Evolutionary conservation across 805 yeast genomes (phyloP), one percentile per base, ranked within the genome.

Genomic region (Yarrowia keelungensis): DNA sequence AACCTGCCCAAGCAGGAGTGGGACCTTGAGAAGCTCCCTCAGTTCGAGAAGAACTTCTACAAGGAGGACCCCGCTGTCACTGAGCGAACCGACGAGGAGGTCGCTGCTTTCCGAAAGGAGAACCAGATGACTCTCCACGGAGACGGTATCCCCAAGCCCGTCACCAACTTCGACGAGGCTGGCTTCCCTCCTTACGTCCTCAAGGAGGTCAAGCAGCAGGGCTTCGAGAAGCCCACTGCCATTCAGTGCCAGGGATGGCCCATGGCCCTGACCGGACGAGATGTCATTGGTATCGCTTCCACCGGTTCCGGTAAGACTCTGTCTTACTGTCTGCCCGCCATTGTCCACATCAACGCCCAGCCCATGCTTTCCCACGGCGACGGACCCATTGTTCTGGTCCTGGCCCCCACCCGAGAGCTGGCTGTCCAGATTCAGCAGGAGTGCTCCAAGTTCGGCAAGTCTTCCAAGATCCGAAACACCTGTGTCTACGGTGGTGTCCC

Each of bases 181-280:
- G 98, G 98, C 59, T 94, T 95, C 86, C 99, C 99, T 73, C 90
- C 87, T 75, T 93, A 94, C 79, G 98, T 94, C 54, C 84, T 95
- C 77, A 83, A 81, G 70, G 97, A 94, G 84, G 93, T 95, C 75
- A 86, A 90, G 81, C 88, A 88, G 70, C 92, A 91, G 81, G 98
- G 98, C 71, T 95, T 95, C 83, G 95, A 89, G 69, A 86, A 83
- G 73, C 99, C 99, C 75, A 95, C 99, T 69, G 92, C 92, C 73
- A 95, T 95, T 77, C 99, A 95, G 84, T 92, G 97, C 81, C 99
- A 95, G 84, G 99, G 99, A 84, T 95, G 99, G 99, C 99, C 99
- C 72, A 95, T 95, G 99, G 99, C 99, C 77, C 84, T 93, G 70
- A 88, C 94, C 75, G 99, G 99, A 84, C 91, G 98, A 83, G 98